These are phyloP conservation scores for Glonium stellatum DNA, from an alignment of 495 filamentous ascomycete species.

Conservation along the genomic window DNA sequence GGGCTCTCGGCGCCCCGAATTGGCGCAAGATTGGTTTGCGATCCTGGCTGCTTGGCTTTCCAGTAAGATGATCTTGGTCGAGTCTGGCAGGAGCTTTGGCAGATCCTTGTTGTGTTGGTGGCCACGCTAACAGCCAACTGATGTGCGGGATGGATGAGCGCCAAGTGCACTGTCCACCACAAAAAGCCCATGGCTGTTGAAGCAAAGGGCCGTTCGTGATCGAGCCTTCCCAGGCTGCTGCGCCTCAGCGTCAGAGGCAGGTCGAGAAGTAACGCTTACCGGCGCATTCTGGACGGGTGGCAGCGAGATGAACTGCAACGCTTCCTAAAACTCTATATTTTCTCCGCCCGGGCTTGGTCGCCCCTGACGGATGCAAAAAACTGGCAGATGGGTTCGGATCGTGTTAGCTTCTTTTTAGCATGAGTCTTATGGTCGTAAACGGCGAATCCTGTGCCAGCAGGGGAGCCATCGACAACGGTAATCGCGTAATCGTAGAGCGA, in stretches of 20 bases:
- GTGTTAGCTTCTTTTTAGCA: background rate
- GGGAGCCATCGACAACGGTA: background rate
- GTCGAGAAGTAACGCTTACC: constrained; percentile 1
- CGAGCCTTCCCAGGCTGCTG: background rate
- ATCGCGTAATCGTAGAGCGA: background rate
- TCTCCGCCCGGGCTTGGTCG: background rate
- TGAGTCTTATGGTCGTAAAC: background rate
- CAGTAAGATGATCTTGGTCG: constrained; percentile 25
- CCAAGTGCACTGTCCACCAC: background rate
- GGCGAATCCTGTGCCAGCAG: background rate
- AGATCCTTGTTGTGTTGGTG: constrained; percentile 25
- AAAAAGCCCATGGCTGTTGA: background rate
- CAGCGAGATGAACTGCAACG: background rate
- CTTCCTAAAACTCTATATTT: background rate
- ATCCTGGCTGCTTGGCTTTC: constrained; percentile 22
- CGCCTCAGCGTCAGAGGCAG: constrained; percentile 23
- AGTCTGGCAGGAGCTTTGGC: constrained; percentile 24
- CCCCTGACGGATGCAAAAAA: background rate
- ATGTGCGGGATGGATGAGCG: constrained; percentile 28
- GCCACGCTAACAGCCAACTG: constrained; percentile 25
- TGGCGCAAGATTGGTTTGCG: background rate
- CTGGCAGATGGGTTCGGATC: background rate
- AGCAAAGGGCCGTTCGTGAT: background rate
- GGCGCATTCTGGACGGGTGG: background rate
- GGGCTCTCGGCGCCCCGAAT: background rate